Conservation (phyloP, 2,329 filamentous ascomycete genomes). For the Ophiostoma sp. region DNA sequence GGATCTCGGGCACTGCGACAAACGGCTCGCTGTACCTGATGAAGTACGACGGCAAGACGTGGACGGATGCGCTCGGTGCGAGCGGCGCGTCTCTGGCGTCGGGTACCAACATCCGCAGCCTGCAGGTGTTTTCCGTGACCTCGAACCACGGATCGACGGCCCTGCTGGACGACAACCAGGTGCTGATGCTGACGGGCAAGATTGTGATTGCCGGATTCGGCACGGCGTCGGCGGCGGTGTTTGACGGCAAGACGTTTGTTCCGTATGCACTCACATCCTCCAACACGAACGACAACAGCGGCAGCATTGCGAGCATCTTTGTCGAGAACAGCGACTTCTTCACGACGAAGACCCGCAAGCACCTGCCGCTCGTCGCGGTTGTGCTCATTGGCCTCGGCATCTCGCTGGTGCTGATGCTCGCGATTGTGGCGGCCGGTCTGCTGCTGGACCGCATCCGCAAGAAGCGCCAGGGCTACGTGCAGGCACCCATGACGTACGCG, state of each 20-base stretch:
- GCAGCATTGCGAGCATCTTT: conserved; percentile 76
- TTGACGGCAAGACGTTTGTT: conserved; percentile 70
- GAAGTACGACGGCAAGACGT: conserved; percentile 71
- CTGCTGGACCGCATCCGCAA: conserved; percentile 69
- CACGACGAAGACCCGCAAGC: conserved; percentile 43
- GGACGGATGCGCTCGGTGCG: conserved; percentile 45
- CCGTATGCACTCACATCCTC: conserved; percentile 73
- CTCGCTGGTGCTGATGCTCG: conserved; percentile 67
- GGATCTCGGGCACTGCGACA: conserved; percentile 65
- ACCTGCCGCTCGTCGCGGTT: conserved; percentile 68
- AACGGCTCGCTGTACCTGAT: conserved; percentile 71
- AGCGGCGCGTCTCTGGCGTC: conserved; percentile 58
- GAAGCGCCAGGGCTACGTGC: conserved; percentile 71
- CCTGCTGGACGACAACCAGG: conserved; percentile 61
- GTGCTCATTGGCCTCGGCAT: conserved; percentile 78
- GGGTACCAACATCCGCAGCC: conserved; percentile 64
- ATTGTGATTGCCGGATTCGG: conserved; percentile 72
- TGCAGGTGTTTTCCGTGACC: conserved; percentile 74
- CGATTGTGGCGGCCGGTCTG: conserved; percentile 70
- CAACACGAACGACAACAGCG: conserved; percentile 53
- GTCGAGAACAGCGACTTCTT: conserved; percentile 77
- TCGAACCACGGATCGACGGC: conserved; percentile 59
- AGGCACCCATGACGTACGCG: conserved; percentile 63
- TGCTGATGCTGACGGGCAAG: conserved; percentile 78
- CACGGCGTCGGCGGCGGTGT: conserved; percentile 77